These are phyloP conservation scores for Tolypocladium tropicale DNA, from an alignment of 2,329 filamentous ascomycete genomes.

Conservation along the genomic window DNA sequence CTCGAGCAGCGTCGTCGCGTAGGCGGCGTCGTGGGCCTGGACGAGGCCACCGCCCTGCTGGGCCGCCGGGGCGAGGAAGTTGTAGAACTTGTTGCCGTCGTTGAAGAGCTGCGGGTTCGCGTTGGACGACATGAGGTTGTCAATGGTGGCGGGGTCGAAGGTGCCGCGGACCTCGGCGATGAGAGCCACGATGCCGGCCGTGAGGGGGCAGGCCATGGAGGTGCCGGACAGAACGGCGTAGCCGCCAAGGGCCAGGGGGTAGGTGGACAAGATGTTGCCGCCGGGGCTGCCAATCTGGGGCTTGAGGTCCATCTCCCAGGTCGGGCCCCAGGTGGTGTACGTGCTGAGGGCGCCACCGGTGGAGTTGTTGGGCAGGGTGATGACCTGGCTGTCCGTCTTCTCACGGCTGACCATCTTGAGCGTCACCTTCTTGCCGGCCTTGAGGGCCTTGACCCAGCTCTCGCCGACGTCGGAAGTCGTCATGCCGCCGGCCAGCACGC, in stretches of 20 bases:
- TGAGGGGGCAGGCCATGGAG: slow-evolving; percentile 49
- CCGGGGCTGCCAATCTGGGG: slow-evolving; percentile 47
- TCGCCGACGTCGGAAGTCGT: slow-evolving; percentile 30
- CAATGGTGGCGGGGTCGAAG: slow-evolving; percentile 37
- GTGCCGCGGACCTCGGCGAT: slow-evolving; percentile 41
- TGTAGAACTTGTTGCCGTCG: slow-evolving; percentile 23
- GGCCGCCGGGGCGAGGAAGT: slow-evolving; percentile 40
- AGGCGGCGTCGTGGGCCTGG: slow-evolving; percentile 48
- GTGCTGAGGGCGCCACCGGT: slow-evolving; percentile 41
- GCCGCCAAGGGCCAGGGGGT: slow-evolving; percentile 30
- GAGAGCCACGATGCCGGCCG: slow-evolving; percentile 44
- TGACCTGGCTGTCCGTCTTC: slow-evolving; percentile 18
- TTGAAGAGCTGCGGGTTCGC: slow-evolving; percentile 40
- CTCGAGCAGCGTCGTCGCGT: slow-evolving; percentile 40
- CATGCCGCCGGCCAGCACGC: slow-evolving; percentile 29
- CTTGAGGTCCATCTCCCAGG: slow-evolving; percentile 46
- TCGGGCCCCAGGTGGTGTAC: slow-evolving; percentile 51
- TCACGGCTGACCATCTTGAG: slow-evolving; percentile 32
- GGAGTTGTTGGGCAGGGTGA: slow-evolving; percentile 15
- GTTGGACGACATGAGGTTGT: slow-evolving; percentile 38
- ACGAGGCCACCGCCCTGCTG: slow-evolving; percentile 53
- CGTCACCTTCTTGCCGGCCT: slow-evolving; percentile 30
- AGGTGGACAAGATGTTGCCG: slow-evolving; percentile 49
- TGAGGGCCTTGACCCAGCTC: slow-evolving; percentile 31
- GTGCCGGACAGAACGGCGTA: slow-evolving; percentile 47